Evolutionary conservation across 1,139 yeast species (phyloP).

Genomic region (Magnusiomyces ingens): DNA sequence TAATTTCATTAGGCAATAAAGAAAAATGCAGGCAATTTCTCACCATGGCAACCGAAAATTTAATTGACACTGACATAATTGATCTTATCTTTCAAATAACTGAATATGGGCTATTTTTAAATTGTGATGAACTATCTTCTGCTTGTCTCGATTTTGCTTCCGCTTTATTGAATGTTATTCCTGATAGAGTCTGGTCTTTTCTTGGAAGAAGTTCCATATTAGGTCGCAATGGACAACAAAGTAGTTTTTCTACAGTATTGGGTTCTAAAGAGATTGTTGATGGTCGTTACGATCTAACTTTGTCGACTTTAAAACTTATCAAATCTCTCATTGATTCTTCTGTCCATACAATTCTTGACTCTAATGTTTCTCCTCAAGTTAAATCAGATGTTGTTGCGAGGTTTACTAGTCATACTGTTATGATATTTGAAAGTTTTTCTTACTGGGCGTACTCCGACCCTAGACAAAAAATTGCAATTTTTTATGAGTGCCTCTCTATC

Average conservation of each 20-base stretch:
- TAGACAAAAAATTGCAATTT: slow-evolving; percentile 56
- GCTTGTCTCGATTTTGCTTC: slow-evolving; percentile 48
- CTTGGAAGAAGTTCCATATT: slow-evolving; percentile 60
- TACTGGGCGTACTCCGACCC: slow-evolving; percentile 59
- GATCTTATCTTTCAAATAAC: slow-evolving; percentile 59
- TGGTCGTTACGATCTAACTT: slow-evolving; percentile 61
- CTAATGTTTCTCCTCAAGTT: slow-evolving; percentile 37
- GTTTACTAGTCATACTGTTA: slow-evolving; percentile 50
- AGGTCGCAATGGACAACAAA: slow-evolving; percentile 63
- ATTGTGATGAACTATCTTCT: slow-evolving; percentile 44
- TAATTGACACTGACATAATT: slow-evolving; percentile 62
- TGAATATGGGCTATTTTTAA: slow-evolving; percentile 58
- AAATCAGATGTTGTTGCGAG: slow-evolving; percentile 53
- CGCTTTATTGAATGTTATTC: slow-evolving; percentile 42
- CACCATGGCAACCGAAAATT: slow-evolving; percentile 49
- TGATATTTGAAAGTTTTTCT: slow-evolving; percentile 65
- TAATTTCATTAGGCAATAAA: slow-evolving; percentile 23
- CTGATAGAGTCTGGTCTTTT: slow-evolving; percentile 75
- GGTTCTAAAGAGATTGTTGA: slow-evolving; percentile 69
- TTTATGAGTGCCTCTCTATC: slow-evolving; percentile 48
- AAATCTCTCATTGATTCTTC: slow-evolving; percentile 51
- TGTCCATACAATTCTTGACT: slow-evolving; percentile 34
- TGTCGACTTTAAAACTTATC: slow-evolving; percentile 50
- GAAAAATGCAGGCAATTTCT: slow-evolving; percentile 40
- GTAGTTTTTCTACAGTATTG: slow-evolving; percentile 53